phyloP scores from a whole-genome alignment of 192 early-diverging fungal genomes.

The Entomortierella chlamydospora region DNA sequence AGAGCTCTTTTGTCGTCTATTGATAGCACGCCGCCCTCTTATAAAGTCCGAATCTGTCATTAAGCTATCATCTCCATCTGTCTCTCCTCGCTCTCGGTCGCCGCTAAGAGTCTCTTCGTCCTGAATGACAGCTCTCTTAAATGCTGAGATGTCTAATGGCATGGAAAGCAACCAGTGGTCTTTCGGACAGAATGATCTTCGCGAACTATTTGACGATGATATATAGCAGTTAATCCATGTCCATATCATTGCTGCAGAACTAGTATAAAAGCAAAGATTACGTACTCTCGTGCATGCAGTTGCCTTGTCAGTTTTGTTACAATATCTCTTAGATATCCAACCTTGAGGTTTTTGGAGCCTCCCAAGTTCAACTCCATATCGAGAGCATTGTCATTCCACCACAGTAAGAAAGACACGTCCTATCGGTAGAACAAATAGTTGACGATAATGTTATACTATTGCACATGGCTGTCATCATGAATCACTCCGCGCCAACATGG shows the following conservation, averaged over 20 bases:
- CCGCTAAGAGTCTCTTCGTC: conserved; percentile 61
- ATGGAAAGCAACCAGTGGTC: conserved; percentile 74
- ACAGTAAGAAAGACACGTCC: conserved; percentile 80
- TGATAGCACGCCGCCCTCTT: conserved; percentile 18
- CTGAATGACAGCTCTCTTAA: conserved; percentile 65
- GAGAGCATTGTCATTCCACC: conserved; percentile 71
- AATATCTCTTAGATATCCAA: conserved; percentile 67
- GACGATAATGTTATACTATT: background rate
- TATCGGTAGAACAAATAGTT: conserved; percentile 16
- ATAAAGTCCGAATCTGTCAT: conserved; percentile 11
- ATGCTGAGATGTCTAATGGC: conserved; percentile 70
- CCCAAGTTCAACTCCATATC: conserved; percentile 42
- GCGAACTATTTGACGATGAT: conserved; percentile 57
- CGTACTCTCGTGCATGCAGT: conserved; percentile 80
- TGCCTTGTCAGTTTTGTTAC: conserved; percentile 79
- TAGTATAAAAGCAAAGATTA: background rate
- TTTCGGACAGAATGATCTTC: conserved; percentile 73
- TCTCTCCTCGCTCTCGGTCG: conserved; percentile 30
- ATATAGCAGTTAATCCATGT: background rate
- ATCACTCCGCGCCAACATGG: background rate
- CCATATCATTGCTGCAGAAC: too few species aligned
- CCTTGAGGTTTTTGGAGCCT: conserved; percentile 49
- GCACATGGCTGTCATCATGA: background rate
- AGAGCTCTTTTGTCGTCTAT: conserved; percentile 24
- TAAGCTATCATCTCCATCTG: conserved; percentile 19